A percentile compares a stretch with the other conserved stretches of the same genome.
phyloP scores from a whole-genome alignment of 352 stramenopile genomes.

The Pythium pyrilobum region DNA sequence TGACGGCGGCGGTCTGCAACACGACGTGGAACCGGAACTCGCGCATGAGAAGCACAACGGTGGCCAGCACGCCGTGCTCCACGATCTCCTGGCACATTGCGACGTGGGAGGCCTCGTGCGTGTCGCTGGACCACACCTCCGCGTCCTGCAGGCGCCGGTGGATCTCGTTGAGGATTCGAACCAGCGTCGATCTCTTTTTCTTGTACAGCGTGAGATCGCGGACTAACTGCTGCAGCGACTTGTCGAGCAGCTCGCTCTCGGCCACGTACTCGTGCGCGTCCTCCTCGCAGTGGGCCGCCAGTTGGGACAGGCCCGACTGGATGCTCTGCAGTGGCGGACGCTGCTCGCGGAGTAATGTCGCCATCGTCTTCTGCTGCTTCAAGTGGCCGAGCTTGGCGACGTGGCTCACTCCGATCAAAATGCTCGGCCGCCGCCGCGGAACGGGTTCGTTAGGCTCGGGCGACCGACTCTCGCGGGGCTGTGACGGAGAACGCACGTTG shows the following conservation, averaged over 20 bases:
- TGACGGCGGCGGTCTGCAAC: conserved; percentile 42
- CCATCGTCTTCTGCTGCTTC: conserved; percentile 1
- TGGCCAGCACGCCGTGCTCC: conserved; percentile 30
- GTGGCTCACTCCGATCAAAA: not conserved
- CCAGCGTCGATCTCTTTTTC: conserved; percentile 33
- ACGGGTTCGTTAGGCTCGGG: no score
- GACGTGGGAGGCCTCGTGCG: conserved; percentile 6
- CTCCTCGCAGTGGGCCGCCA: conserved; percentile 7
- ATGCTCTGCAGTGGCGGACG: not conserved
- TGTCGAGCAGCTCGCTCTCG: conserved; percentile 4
- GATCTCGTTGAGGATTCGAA: conserved; percentile 29
- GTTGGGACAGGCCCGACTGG: not conserved
- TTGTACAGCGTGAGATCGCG: conserved; percentile 26
- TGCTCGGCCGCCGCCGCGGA: not conserved
- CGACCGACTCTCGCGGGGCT: no score
- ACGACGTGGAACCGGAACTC: conserved; percentile 60
- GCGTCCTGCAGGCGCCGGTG: conserved; percentile 29
- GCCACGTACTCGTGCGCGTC: conserved; percentile 13
- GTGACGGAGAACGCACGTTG: no score
- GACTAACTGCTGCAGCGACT: conserved; percentile 20
- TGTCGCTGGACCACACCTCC: conserved; percentile 12
- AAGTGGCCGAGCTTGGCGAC: not conserved
- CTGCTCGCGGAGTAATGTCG: not conserved
- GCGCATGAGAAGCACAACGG: conserved; percentile 37
- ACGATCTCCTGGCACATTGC: conserved; percentile 36